A percentile compares a stretch with the other conserved stretches of the same genome.
Conservation (phyloP, 805 yeast species). For the Priceomyces haplophilus region DNA sequence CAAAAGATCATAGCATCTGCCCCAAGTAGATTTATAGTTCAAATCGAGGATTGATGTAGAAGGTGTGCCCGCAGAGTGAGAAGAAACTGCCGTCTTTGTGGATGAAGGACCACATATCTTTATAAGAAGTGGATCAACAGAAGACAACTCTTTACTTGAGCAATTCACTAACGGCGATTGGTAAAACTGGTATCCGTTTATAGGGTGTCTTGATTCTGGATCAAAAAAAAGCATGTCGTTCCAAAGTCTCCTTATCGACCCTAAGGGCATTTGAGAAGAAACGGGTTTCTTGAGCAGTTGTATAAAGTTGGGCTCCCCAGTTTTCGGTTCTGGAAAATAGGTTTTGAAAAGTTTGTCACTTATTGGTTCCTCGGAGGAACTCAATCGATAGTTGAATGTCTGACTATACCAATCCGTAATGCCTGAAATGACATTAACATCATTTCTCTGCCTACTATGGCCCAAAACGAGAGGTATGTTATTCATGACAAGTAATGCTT, state of each 20-base stretch:
- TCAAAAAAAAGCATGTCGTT: slow-evolving; percentile 25
- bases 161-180: slow-evolving; percentile 35
- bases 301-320: background rate
- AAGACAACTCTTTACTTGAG: slow-evolving; percentile 31
- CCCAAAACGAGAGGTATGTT: slow-evolving; percentile 66
- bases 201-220: slow-evolving; percentile 33
- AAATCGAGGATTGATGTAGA: slow-evolving; percentile 31
- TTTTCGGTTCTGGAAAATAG: slow-evolving; percentile 28
- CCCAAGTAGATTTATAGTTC: slow-evolving; percentile 37
- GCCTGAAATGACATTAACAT: slow-evolving; percentile 20
- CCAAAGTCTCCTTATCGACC: slow-evolving; percentile 35
- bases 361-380: slow-evolving; percentile 21
- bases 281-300: background rate
- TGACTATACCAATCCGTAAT: slow-evolving; percentile 23
- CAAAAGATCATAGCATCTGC: slow-evolving; percentile 58
- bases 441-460: slow-evolving; percentile 35
- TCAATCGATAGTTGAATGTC: slow-evolving; percentile 18
- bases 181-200: slow-evolving; percentile 31
- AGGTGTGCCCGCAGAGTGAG: slow-evolving; percentile 28
- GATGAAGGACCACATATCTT: slow-evolving; percentile 27
- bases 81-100: slow-evolving; percentile 24
- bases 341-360: slow-evolving; percentile 24
- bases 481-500: slow-evolving; percentile 67
- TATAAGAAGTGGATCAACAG: slow-evolving; percentile 31
- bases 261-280: slow-evolving; percentile 14